Percentiles rank a stretch among this genome's conserved stretches.
phyloP scores from a whole-genome alignment of 768 basidiomycete genomes.

The Pilatotrama ljubarskyi region DNA sequence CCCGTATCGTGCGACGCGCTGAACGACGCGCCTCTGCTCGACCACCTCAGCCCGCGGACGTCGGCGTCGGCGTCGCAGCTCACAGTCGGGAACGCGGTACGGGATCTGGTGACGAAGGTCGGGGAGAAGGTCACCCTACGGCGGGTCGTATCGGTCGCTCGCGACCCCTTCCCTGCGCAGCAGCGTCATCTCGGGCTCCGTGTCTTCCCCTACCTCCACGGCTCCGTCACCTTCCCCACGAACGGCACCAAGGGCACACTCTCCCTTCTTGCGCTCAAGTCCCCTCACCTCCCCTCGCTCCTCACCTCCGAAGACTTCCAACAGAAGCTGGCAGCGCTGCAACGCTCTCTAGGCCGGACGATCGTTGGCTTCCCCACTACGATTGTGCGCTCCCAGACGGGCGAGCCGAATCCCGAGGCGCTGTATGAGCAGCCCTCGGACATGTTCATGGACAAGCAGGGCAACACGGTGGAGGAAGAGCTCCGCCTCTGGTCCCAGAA shows the following conservation, averaged over 20 bases:
- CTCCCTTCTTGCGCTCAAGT: constrained; percentile 53
- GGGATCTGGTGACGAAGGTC: constrained; percentile 69
- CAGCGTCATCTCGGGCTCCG: constrained; percentile 42
- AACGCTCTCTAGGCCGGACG: constrained; percentile 80
- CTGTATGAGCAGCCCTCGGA: constrained; percentile 75
- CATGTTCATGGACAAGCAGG: constrained; percentile 62
- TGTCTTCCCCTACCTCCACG: constrained; percentile 63
- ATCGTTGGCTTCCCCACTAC: constrained; percentile 79
- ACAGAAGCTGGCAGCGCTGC: constrained; percentile 59
- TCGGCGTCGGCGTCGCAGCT: constrained; percentile 29
- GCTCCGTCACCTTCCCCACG: constrained; percentile 35
- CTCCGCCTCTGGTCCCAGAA: constrained; percentile 56
- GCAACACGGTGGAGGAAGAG: constrained; percentile 35
- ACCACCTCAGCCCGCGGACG: constrained; percentile 34
- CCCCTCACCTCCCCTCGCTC: constrained; percentile 45
- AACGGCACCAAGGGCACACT: constrained; percentile 65
- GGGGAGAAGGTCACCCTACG: constrained; percentile 78
- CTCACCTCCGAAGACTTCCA: constrained; percentile 50
- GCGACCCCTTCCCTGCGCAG: constrained; percentile 39
- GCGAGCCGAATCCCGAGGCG: constrained; percentile 45
- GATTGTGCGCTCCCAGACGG: constrained; percentile 39
- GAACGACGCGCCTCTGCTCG: constrained; percentile 68
- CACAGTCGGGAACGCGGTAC: constrained; percentile 65
- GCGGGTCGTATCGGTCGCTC: constrained; percentile 50
- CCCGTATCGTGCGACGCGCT: constrained; percentile 54